These are phyloP conservation scores for Lunularia cruciata DNA, from an alignment of 225 moss, liverwort and hornwort genomes.

Conservation along the genomic window DNA sequence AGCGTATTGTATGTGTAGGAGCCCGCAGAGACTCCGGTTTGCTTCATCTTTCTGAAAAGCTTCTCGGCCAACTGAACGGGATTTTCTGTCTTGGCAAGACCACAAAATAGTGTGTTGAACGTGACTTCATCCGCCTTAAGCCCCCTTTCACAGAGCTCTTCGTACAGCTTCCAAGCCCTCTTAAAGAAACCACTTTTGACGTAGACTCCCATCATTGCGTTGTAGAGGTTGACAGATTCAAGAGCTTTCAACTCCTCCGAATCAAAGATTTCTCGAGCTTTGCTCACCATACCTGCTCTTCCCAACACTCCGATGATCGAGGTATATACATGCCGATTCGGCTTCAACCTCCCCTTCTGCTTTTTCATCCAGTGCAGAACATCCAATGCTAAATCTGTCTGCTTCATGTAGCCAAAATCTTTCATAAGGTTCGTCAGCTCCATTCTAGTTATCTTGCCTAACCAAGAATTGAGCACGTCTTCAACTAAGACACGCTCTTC, in stretches of 20 bases:
- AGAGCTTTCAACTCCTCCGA: slow-evolving; percentile 33
- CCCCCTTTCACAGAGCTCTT: slow-evolving; percentile 56
- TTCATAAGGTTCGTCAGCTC: slow-evolving; percentile 71
- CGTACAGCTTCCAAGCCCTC: slow-evolving; percentile 75
- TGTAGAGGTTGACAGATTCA: slow-evolving; percentile 65
- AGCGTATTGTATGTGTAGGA: slow-evolving; percentile 80
- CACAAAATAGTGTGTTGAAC: slow-evolving; percentile 74
- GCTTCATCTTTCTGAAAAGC: slow-evolving; percentile 65
- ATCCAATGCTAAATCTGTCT: slow-evolving; percentile 56
- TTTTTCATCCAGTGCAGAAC: slow-evolving; percentile 84
- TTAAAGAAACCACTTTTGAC: slow-evolving; percentile 65
- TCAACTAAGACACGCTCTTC: slow-evolving; percentile 45
- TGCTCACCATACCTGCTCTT: slow-evolving; percentile 57
- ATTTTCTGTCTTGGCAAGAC: slow-evolving; percentile 55
- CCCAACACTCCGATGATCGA: slow-evolving; percentile 78
- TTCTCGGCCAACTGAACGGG: slow-evolving; percentile 61
- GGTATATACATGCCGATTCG: slow-evolving; percentile 65
- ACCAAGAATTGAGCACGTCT: slow-evolving; percentile 78
- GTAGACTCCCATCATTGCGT: slow-evolving; percentile 84
- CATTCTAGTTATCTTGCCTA: slow-evolving; percentile 80
- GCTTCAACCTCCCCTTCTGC: slow-evolving; percentile 80
- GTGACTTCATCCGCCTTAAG: slow-evolving; percentile 79
- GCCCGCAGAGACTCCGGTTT: slow-evolving; percentile 52
- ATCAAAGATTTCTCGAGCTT: slow-evolving; percentile 75
- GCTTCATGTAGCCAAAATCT: slow-evolving; percentile 56